phyloP scores from a whole-genome alignment of 768 basidiomycete genomes.

The Neoboletus magnificus region DNA sequence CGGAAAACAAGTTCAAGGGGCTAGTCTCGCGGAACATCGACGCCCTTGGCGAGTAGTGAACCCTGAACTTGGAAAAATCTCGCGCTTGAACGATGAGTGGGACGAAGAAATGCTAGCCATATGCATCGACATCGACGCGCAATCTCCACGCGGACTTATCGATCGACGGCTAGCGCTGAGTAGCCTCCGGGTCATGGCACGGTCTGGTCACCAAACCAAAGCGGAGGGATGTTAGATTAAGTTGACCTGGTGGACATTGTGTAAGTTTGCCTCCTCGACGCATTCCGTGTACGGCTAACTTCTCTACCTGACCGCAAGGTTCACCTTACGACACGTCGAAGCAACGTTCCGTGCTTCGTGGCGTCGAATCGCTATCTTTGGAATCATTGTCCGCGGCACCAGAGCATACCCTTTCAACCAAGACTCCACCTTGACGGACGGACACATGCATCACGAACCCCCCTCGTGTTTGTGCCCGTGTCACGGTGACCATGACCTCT shows the following conservation, averaged over 20 bases:
- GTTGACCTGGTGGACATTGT: background rate
- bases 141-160: background rate
- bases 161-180: background rate
- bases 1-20: background rate
- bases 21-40: background rate
- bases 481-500: background rate
- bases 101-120: background rate
- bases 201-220: background rate
- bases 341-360: conserved; percentile 2
- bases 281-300: background rate
- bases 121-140: background rate
- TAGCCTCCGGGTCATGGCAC: background rate
- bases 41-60: background rate
- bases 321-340: background rate
- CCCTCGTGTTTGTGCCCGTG: conserved; percentile 7
- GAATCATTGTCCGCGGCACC: conserved; percentile 7
- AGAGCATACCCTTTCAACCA: conserved; percentile 1
- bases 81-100: background rate
- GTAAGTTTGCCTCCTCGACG: background rate
- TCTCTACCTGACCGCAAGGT: background rate
- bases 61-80: background rate
- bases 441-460: conserved; percentile 1
- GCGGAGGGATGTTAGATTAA: background rate
- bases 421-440: conserved; percentile 1
- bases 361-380: conserved; percentile 2